Base-by-base conservation (phyloP, 148 eudicot species). In the Vaccinium darrowii region DNA sequence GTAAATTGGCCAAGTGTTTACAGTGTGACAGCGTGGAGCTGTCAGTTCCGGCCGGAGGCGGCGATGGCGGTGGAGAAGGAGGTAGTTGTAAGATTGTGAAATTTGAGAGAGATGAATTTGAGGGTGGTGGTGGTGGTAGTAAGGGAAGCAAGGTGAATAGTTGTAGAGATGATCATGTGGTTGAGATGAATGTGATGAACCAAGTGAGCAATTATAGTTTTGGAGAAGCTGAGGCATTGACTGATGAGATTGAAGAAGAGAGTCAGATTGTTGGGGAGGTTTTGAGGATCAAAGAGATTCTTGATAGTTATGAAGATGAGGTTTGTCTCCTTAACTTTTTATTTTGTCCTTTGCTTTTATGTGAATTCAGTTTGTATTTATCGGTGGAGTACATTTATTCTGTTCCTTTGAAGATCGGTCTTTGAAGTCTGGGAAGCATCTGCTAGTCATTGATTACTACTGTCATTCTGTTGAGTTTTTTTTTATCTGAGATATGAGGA, bases 191-290 rank as follows among this genome's bases (percentile, higher is more conserved):
- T 78, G 76, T 86, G 89, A 88, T 86, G 89, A 89, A 92, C 80
- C 90, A 89, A 15, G 58, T 81, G 76, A 89, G 92, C 82, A 91
- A 90, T 84, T 87, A 82, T 74, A 92, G 96, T 80, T 93, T 85
- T 88, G 98, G 89, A 1, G 98, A 97, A 50, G 99, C 92, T 51
- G 98, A 97, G 92, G 97, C 96, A 81, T 87, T 97, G 84, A 95
- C 90, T 62, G 92, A 97, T 88, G 94, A 91, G 87, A 91, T 97
- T 85, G 99, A 97, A 76, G 91, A 95, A 53, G 92, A 91, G 83
- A 87, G 85, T 19, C 91, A 86, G 83, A 79, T 91, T 84, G 77
- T 87, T 88, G 92, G 87, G 14, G 98, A 97, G 90, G 94, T 92
- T 43, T 76, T 94, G 86, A 94, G 98, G 93, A 95, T 95, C 85